Evolutionary conservation across 2,329 filamentous ascomycete species (phyloP).

Genomic region (Pseudohalonectria lignicola): DNA sequence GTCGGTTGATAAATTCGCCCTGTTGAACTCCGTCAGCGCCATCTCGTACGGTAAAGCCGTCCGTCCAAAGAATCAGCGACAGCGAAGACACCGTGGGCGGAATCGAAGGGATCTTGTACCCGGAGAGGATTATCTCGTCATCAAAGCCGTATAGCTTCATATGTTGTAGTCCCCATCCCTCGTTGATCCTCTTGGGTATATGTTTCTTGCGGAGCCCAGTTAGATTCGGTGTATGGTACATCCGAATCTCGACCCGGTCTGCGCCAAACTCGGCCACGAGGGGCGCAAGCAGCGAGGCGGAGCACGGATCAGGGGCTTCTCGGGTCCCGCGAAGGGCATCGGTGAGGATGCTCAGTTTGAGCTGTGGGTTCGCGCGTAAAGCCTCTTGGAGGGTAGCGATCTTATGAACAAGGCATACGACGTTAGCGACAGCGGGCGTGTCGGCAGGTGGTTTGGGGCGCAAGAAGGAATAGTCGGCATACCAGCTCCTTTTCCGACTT

Average conservation of each 20-base stretch:
- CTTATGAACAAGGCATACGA: too few species aligned
- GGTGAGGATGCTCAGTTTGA: constrained; percentile 81
- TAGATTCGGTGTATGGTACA: constrained; percentile 97
- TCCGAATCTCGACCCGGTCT: constrained; percentile 79
- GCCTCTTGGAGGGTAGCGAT: constrained; percentile 69
- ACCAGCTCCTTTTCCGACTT: constrained; percentile 83
- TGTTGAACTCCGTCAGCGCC: too few species aligned
- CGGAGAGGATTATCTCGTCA: constrained; percentile 89
- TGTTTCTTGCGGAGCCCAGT: constrained; percentile 75
- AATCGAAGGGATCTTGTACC: too few species aligned
- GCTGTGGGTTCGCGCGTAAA: constrained; percentile 59
- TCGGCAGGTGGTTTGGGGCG: too few species aligned
- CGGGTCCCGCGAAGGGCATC: constrained; percentile 86
- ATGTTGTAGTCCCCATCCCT: constrained; percentile 96
- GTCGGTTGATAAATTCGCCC: constrained; percentile 79
- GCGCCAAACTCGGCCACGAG: constrained; percentile 76
- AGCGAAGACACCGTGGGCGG: too few species aligned
- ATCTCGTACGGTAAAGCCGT: too few species aligned
- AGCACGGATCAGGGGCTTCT: constrained; percentile 76
- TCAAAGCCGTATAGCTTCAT: constrained; percentile 98
- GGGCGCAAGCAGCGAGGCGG: constrained; percentile 76
- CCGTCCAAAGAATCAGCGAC: too few species aligned
- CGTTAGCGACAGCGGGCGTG: too few species aligned
- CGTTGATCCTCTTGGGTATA: constrained; percentile 84
- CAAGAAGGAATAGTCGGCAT: constrained; percentile 13